Base-by-base conservation (phyloP, 108 stramenopile genomes). In the Nitzschia sp. region DNA sequence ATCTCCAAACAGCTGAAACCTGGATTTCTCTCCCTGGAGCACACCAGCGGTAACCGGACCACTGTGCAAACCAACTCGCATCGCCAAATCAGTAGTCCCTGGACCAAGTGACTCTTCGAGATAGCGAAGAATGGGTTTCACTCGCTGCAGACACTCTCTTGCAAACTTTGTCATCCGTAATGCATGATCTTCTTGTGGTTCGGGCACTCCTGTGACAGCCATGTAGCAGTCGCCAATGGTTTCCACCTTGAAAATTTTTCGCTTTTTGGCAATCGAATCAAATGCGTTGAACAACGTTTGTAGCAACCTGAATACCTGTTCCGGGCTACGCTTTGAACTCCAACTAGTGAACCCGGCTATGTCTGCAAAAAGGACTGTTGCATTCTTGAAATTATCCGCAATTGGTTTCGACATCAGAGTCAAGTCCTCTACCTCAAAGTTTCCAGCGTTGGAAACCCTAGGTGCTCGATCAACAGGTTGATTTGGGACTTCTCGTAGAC, bases 1-100 rank as follows among this genome's bases (percentile, higher is more conserved):
- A 54, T 71, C 71, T 8, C 71, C 71, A 22, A 64, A 63, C 52
- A 71, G 46, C 46, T 70, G 69, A 51, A 65, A 65, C 10, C 63
- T 7, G 8, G 63, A 65, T 26, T 65, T 65, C 34, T 65, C 38
- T 17, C 63, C 63, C 29, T 41, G 50, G 7, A 65, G 50, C 14
- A 65, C 51, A n/a, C 63, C 63, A 20, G 63, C 63, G 51, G 63
- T 65, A 29, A 65, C 63, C 14, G 80, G 65, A 8, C 57, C 57
- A n/a, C 41, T 43, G 42, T 62, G 61, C 10, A 62, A 20, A 15
- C 63, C 63, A 50, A 65, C 20, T 8, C 63, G 60, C 15, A 61
- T 41, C 12, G 50, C 25, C 9, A 65, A 50, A 39, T 65, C 63
- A 19, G 22, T 24, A 25, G 63, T 65, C 11, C 37, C 63, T 14